Percentiles rank a stretch among this genome's conserved stretches.
Conservation (phyloP, 2,329 filamentous ascomycete genomes). For the Calonectria ilicicola region DNA sequence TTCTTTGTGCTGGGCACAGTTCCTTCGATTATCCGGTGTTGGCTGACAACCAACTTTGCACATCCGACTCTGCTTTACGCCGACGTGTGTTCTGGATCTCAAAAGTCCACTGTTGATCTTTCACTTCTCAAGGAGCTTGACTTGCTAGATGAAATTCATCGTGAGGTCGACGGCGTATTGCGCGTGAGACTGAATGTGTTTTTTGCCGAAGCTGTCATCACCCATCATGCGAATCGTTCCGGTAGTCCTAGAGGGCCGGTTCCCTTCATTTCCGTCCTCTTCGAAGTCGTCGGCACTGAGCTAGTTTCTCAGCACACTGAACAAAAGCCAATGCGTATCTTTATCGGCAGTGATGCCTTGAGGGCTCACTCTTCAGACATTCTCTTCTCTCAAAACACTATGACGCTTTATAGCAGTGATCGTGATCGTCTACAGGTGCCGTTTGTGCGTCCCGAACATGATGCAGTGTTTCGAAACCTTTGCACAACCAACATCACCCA, state of each 20-base stretch:
- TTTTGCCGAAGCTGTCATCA: constrained; percentile 89
- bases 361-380: constrained; percentile 90
- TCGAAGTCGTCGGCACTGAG: constrained; percentile 75
- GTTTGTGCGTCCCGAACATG: constrained; percentile 91
- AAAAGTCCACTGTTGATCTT: constrained; percentile 84
- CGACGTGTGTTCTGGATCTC: constrained; percentile 91
- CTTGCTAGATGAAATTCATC: constrained; percentile 73
- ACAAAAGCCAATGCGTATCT: constrained; percentile 80
- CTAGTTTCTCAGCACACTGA: constrained; percentile 52
- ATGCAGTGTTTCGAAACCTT: constrained; percentile 82
- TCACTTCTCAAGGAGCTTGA: constrained; percentile 81
- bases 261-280: constrained; percentile 83
- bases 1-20: constrained; percentile 89
- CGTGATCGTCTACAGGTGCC: constrained; percentile 89
- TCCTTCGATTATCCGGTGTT: constrained; percentile 94
- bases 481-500: constrained; percentile 69
- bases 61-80: constrained; percentile 92
- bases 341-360: constrained; percentile 90
- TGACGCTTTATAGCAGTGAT: constrained; percentile 89
- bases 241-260: constrained; percentile 76
- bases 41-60: constrained; percentile 91
- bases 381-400: constrained; percentile 89
- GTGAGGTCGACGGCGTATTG: constrained; percentile 73
- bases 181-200: constrained; percentile 86
- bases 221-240: constrained; percentile 79